Conservation (phyloP, 2,329 filamentous ascomycete species). For the Exserohilum turcica region DNA sequence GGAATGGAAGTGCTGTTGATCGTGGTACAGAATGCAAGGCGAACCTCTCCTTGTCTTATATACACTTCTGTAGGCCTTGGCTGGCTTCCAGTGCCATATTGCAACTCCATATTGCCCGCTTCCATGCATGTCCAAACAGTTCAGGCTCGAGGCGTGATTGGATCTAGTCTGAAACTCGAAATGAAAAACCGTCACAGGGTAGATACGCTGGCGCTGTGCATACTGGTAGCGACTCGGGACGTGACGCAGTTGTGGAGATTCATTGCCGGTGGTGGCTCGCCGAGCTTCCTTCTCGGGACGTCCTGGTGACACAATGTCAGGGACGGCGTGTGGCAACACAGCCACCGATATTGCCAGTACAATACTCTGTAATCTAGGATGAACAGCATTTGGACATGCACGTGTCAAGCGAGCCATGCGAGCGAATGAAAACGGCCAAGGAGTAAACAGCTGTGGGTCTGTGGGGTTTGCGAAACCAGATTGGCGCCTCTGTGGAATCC, state of each 20-base stretch:
- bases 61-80: constrained; percentile 14
- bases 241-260: constrained; percentile 22
- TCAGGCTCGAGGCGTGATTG: constrained; percentile 26
- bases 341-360: constrained; percentile 34
- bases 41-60: constrained; percentile 26
- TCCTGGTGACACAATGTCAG: constrained; percentile 26
- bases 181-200: constrained; percentile 32
- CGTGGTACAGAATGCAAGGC: constrained; percentile 13
- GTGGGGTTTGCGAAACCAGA: constrained; percentile 4
- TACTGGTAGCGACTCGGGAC: constrained; percentile 29
- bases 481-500: constrained; percentile 22
- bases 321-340: constrained; percentile 20
- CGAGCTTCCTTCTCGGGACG: constrained; percentile 21
- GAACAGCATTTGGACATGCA: constrained; percentile 14
- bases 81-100: neutral
- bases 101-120: constrained; percentile 31
- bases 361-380: constrained; percentile 15
- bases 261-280: constrained; percentile 29
- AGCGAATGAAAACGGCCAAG: constrained; percentile 13
- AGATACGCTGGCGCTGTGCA: constrained; percentile 12
- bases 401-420: neutral
- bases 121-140: constrained; percentile 21
- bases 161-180: constrained; percentile 28
- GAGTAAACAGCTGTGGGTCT: constrained; percentile 3
- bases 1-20: constrained; percentile 6